Evolutionary conservation across 257 asterid genomes (phyloP).

Genomic region (Capsicum chinense): DNA sequence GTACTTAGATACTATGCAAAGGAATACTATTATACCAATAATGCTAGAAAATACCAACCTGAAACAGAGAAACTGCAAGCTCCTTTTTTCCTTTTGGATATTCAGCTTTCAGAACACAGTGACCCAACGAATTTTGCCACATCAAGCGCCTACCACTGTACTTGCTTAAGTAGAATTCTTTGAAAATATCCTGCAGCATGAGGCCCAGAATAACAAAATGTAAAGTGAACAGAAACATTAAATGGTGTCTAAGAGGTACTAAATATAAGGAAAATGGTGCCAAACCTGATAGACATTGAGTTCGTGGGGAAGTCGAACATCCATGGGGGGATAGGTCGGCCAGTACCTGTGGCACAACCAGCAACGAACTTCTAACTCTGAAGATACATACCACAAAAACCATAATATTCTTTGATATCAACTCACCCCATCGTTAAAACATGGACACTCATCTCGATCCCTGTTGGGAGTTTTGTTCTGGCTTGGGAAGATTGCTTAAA

Average conservation of each 20-base stretch:
- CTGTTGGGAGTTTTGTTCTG: constrained; percentile 93
- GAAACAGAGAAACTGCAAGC: constrained; percentile 97
- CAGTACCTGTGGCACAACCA: constrained; percentile 70
- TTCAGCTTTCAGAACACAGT: constrained; percentile 89
- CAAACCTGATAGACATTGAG: constrained; percentile 94
- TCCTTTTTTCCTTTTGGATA: constrained; percentile 93
- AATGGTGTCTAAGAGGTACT: constrained; percentile 21
- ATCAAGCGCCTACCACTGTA: constrained; percentile 94
- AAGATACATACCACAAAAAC: constrained; percentile 1
- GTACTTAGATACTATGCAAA: neutral
- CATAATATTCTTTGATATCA: neutral
- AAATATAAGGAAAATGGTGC: constrained; percentile 28
- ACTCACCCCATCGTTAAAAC: constrained; percentile 93
- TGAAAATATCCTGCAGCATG: constrained; percentile 78
- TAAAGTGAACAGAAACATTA: constrained; percentile 15
- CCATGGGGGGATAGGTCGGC: constrained; percentile 99
- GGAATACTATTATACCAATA: constrained; percentile 14
- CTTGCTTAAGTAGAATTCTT: constrained; percentile 95
- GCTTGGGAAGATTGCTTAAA: constrained; percentile 99
- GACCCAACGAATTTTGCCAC: constrained; percentile 99
- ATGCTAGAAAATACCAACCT: constrained; percentile 30
- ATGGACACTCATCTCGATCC: constrained; percentile 99
- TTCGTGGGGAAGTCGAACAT: constrained; percentile 91
- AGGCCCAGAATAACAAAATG: neutral
- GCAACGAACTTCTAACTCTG: constrained; percentile 22